Evolutionary conservation across 1,139 yeast genomes (phyloP).

Genomic region (Debaryomyces sp.): DNA sequence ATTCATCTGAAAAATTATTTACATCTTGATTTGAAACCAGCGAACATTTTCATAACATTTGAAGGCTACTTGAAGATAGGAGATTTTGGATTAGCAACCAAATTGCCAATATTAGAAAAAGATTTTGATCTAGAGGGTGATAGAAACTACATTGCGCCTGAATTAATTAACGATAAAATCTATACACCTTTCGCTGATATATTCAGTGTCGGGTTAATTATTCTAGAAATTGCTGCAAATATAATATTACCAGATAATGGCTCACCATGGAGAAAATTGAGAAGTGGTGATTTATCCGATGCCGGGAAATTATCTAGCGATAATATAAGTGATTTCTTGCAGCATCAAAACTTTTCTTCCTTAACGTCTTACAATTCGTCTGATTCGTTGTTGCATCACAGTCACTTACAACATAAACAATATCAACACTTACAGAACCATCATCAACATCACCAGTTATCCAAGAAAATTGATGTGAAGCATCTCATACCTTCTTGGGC

Average conservation of each 20-base stretch:
- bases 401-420: conserved; percentile 14
- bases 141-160: conserved; percentile 97
- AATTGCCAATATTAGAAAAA: conserved; percentile 56
- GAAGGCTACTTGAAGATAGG: conserved; percentile 91
- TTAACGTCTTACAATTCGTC: conserved; percentile 35
- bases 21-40: conserved; percentile 92
- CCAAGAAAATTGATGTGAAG: conserved; percentile 5
- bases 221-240: conserved; percentile 95
- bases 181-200: conserved; percentile 95
- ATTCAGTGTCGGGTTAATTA: conserved; percentile 87
- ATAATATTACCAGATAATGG: conserved; percentile 96
- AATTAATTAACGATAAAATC: conserved; percentile 76
- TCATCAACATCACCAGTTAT: conserved; percentile 10
- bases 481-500: conserved; percentile 71
- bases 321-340: conserved; percentile 48
- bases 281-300: conserved; percentile 94
- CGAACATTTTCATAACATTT: conserved; percentile 89
- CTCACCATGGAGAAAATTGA: conserved; percentile 91
- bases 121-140: conserved; percentile 94
- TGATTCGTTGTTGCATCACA: conserved; percentile 18
- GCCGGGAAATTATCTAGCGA: conserved; percentile 82
- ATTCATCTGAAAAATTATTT: conserved; percentile 77
- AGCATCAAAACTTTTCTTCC: conserved; percentile 43
- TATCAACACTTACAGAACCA: conserved; percentile 6
- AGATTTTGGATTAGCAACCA: conserved; percentile 66